phyloP scores from a whole-genome alignment of 2,329 filamentous ascomycete genomes.

The Fusarium ambrosium region DNA sequence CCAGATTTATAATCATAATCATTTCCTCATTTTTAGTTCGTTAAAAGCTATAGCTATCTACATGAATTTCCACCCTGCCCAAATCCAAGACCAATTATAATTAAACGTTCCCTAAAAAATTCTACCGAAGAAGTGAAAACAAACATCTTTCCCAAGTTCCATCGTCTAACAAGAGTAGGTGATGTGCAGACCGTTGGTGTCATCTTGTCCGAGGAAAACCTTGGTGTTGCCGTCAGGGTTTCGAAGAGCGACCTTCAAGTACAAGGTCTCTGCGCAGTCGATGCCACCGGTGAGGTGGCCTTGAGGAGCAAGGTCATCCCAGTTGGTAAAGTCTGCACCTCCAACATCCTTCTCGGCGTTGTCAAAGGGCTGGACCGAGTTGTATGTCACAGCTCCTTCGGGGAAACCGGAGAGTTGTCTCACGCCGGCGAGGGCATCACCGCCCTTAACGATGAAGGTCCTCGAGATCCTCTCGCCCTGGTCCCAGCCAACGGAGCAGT shows the following conservation, averaged over 20 bases:
- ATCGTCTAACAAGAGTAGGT: slow-evolving; percentile 23
- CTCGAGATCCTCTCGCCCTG: slow-evolving; percentile 54
- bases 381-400: slow-evolving; percentile 35
- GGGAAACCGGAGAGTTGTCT: slow-evolving; percentile 46
- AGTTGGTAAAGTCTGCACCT: slow-evolving; percentile 49
- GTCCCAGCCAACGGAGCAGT: slow-evolving; percentile 49
- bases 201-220: slow-evolving; percentile 50
- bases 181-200: slow-evolving; percentile 47
- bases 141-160: neutral
- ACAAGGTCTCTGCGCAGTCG: slow-evolving; percentile 46
- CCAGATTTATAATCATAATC: neutral
- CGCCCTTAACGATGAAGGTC: slow-evolving; percentile 52
- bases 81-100: neutral
- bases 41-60: neutral
- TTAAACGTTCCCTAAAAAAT: neutral
- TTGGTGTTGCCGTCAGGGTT: slow-evolving; percentile 38
- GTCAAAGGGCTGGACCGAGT: slow-evolving; percentile 43
- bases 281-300: slow-evolving; percentile 42
- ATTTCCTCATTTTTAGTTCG: neutral
- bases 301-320: slow-evolving; percentile 38
- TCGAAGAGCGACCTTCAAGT: slow-evolving; percentile 45
- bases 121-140: neutral
- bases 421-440: slow-evolving; percentile 41
- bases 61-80: neutral
- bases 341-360: slow-evolving; percentile 25